Evolutionary conservation across 371 early-diverging fungal genomes (phyloP).

Genomic region (Lichtheimia corymbifera): DNA sequence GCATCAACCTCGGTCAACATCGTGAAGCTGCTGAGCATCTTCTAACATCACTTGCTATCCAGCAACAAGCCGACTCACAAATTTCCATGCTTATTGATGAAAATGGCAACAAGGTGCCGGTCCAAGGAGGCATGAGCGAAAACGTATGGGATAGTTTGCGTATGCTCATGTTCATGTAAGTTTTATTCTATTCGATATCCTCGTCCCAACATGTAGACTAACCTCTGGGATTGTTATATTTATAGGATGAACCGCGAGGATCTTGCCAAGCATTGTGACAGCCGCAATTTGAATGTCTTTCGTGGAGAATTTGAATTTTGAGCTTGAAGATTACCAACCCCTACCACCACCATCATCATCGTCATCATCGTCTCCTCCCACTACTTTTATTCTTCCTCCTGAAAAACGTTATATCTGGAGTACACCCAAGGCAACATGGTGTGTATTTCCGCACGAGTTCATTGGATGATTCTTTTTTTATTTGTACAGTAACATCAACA

Average conservation of each 20-base stretch:
- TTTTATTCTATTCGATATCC: background rate
- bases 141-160: constrained; percentile 89
- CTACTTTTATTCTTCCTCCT: background rate
- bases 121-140: constrained; percentile 63
- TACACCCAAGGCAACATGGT: constrained; percentile 18
- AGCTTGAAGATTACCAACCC: background rate
- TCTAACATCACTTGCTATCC: constrained; percentile 80
- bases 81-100: constrained; percentile 24
- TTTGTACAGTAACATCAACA: constrained; percentile 7
- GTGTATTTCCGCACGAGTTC: constrained; percentile 17
- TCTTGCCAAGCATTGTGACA: constrained; percentile 73
- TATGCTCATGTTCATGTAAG: constrained; percentile 77
- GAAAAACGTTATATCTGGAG: constrained; percentile 9
- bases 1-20: constrained; percentile 87
- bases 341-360: background rate
- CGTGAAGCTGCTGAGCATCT: constrained; percentile 92
- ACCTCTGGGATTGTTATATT: background rate
- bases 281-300: constrained; percentile 75
- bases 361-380: background rate
- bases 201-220: background rate
- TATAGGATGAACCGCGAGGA: constrained; percentile 69
- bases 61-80: constrained; percentile 57
- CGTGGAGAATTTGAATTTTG: constrained; percentile 83
- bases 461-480: constrained; percentile 11
- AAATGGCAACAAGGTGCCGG: constrained; percentile 33